These are phyloP conservation scores for Jackrogersella multiformis DNA, from an alignment of 495 filamentous ascomycete species.

Conservation along the genomic window DNA sequence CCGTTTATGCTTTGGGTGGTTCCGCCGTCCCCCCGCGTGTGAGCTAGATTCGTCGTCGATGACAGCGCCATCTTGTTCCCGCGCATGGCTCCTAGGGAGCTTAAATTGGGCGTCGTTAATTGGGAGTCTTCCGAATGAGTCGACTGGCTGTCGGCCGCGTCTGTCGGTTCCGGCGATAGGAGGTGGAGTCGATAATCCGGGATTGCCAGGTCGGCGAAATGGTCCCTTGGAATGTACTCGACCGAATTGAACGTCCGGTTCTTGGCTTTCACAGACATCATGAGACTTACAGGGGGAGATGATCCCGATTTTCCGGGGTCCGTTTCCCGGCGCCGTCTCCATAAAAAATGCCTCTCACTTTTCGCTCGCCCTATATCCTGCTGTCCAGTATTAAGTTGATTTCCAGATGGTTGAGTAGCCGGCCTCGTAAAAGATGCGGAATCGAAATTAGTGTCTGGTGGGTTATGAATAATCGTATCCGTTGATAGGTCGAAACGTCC, in stretches of 20 bases:
- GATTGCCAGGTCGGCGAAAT: slow-evolving; percentile 41
- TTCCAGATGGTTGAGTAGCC: slow-evolving; percentile 16
- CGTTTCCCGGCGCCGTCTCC: slow-evolving; percentile 40
- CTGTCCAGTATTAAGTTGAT: background rate
- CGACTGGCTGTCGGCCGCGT: slow-evolving; percentile 26
- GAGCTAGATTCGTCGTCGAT: slow-evolving; percentile 30
- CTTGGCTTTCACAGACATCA: slow-evolving; percentile 24
- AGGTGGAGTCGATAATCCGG: slow-evolving; percentile 44
- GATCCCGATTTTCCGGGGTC: slow-evolving; percentile 31
- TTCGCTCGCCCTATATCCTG: slow-evolving; percentile 23
- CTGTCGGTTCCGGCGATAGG: slow-evolving; percentile 20
- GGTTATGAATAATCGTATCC: slow-evolving; percentile 42
- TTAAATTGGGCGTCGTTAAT: slow-evolving; percentile 21
- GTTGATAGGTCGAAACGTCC: slow-evolving; percentile 27
- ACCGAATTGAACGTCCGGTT: slow-evolving; percentile 18
- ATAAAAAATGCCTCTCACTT: slow-evolving; percentile 46
- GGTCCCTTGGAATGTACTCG: slow-evolving; percentile 26
- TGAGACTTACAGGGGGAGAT: slow-evolving; percentile 8
- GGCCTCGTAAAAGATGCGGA: slow-evolving; percentile 8
- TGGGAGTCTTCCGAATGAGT: slow-evolving; percentile 27
- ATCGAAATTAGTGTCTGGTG: slow-evolving; percentile 13
- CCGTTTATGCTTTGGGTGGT: slow-evolving; percentile 12
- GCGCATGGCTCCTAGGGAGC: background rate
- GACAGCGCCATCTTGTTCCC: slow-evolving; percentile 17
- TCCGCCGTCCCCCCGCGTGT: slow-evolving; percentile 3